A percentile compares a stretch with the other conserved stretches of the same genome.
Evolutionary conservation across 202 grass and related monocot genomes (phyloP).

Genomic region (Brachypodium distachyon): DNA sequence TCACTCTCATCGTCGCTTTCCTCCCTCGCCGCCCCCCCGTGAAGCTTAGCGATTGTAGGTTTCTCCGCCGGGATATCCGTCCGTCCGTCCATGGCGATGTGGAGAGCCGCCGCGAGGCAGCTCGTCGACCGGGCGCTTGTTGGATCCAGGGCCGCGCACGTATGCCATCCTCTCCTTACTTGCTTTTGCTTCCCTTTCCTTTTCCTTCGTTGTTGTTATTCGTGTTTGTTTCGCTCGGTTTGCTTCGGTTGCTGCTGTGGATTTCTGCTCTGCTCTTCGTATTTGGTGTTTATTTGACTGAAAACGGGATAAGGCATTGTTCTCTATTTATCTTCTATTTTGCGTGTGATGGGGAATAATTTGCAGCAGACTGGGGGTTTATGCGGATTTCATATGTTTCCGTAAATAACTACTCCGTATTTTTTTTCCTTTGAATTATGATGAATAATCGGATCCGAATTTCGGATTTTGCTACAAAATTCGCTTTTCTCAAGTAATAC

Average conservation of each 20-base stretch:
- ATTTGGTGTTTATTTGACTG: not conserved
- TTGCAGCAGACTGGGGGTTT: not conserved
- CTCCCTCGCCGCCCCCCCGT: not conserved
- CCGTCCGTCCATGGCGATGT: conserved; percentile 33
- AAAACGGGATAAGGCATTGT: not conserved
- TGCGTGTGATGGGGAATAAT: not conserved
- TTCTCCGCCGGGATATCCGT: not conserved
- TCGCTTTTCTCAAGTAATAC: not conserved
- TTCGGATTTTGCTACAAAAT: not conserved
- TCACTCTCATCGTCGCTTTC: not conserved
- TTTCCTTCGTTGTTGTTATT: not conserved
- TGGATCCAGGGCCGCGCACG: conserved; percentile 21
- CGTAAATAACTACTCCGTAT: not conserved
- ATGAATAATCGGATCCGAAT: not conserved
- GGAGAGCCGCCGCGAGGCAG: conserved; percentile 21
- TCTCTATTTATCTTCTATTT: not conserved
- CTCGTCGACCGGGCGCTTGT: conserved; percentile 32
- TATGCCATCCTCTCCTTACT: not conserved
- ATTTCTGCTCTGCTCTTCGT: not conserved
- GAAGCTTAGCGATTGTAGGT: not conserved
- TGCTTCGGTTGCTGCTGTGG: not conserved
- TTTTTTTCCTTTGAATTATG: not conserved
- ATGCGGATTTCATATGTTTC: not conserved
- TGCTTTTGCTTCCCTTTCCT: no score
- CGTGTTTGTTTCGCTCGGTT: not conserved